Conservation (phyloP, 2,329 filamentous ascomycete species). For the Ophiostoma quercus region DNA sequence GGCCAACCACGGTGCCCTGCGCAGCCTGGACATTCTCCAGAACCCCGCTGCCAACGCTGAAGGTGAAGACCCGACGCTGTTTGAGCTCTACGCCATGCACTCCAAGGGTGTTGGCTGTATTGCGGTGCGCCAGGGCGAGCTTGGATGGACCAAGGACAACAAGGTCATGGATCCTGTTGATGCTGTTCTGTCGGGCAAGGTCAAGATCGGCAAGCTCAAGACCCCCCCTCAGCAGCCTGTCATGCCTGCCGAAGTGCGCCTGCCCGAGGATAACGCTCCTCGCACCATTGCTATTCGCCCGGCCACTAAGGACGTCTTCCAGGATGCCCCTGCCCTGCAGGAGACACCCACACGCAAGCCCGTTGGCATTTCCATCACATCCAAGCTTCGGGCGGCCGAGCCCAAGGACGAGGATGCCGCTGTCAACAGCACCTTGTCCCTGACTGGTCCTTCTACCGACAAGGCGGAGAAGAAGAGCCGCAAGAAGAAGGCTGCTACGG, state of each 20-base stretch:
- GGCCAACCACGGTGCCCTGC: slow-evolving; percentile 74
- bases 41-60: slow-evolving; percentile 60
- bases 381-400: slow-evolving; percentile 40
- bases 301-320: slow-evolving; percentile 36
- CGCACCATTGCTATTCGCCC: slow-evolving; percentile 35
- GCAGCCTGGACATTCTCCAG: slow-evolving; percentile 84
- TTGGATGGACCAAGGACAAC: slow-evolving; percentile 87
- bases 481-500: slow-evolving; percentile 63
- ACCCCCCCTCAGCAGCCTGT: slow-evolving; percentile 43
- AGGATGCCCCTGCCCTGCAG: slow-evolving; percentile 30
- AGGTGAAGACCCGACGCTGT: slow-evolving; percentile 67
- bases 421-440: slow-evolving; percentile 19
- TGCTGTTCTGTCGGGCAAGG: slow-evolving; percentile 66
- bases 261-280: slow-evolving; percentile 37
- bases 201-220: slow-evolving; percentile 68
- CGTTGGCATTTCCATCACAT: slow-evolving; percentile 33
- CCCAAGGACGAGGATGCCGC: slow-evolving; percentile 44
- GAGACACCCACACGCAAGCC: slow-evolving; percentile 32
- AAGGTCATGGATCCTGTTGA: slow-evolving; percentile 77
- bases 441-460: slow-evolving; percentile 37
- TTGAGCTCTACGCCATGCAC: slow-evolving; percentile 96
- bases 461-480: slow-evolving; percentile 57
- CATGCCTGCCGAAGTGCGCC: slow-evolving; percentile 34
- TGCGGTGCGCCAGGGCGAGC: slow-evolving; percentile 76
- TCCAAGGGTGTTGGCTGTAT: slow-evolving; percentile 93